A percentile compares a stretch with the other conserved stretches of the same genome.
Evolutionary conservation across 768 basidiomycete genomes (phyloP).

Genomic region (Termitomyces bulborhizus): DNA sequence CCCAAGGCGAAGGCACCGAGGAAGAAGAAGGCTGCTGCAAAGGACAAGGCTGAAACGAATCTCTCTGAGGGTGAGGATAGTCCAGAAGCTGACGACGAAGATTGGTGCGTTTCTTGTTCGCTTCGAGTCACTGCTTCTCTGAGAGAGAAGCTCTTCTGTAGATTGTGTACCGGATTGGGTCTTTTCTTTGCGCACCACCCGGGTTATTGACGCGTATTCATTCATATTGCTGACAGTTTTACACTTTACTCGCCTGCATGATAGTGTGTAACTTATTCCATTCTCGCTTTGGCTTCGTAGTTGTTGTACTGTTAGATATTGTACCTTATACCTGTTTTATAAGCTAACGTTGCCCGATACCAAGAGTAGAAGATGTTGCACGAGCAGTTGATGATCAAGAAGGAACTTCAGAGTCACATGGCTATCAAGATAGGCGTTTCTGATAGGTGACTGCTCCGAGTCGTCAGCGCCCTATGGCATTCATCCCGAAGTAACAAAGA

Average conservation of each 20-base stretch:
- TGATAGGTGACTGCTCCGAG: too few relatives aligned
- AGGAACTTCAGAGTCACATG: too few relatives aligned
- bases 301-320: conserved; percentile 5
- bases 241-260: background rate
- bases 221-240: conserved; percentile 1
- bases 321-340: conserved; percentile 5
- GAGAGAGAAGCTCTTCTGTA: background rate
- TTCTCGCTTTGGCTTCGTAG: background rate
- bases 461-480: too few relatives aligned
- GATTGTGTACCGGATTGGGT: background rate
- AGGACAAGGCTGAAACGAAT: conserved; percentile 3
- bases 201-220: conserved; percentile 1
- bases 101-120: conserved; percentile 2
- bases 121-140: background rate
- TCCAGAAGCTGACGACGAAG: background rate
- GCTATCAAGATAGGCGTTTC: too few relatives aligned
- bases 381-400: too few relatives aligned
- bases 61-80: conserved; percentile 7
- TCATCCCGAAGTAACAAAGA: too few relatives aligned
- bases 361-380: background rate
- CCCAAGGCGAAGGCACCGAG: conserved; percentile 17
- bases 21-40: conserved; percentile 17
- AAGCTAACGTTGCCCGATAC: background rate
- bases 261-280: conserved; percentile 6
- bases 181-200: background rate